phyloP scores from a whole-genome alignment of 2,329 filamentous ascomycete species.

The Sphaerostilbella broomeana region DNA sequence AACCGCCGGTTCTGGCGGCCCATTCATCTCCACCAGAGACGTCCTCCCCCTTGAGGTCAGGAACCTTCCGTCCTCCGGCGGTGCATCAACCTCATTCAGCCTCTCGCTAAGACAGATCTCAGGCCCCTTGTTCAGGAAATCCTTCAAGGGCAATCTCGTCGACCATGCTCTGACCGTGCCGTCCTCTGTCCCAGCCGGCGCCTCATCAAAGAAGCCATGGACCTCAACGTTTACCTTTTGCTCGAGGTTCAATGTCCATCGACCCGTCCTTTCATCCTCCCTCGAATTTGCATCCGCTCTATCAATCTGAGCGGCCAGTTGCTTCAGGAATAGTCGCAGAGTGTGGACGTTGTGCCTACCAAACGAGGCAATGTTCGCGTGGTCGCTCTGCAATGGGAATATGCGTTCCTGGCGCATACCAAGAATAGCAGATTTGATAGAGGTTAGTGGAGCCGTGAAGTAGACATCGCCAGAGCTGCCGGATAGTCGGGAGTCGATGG shows the following conservation, averaged over 20 bases:
- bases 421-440: conserved; percentile 48
- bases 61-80: conserved; percentile 26
- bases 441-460: conserved; percentile 53
- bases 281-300: conserved; percentile 27
- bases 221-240: conserved; percentile 50
- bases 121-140: conserved; percentile 51
- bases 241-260: conserved; percentile 43
- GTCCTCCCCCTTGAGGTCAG: conserved; percentile 24
- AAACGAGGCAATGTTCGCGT: conserved; percentile 49
- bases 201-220: conserved; percentile 50
- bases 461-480: conserved; percentile 42
- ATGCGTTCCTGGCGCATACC: conserved; percentile 46
- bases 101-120: conserved; percentile 49
- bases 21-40: conserved; percentile 17
- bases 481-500: conserved; percentile 51
- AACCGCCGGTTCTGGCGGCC: background rate
- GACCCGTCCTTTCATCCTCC: conserved; percentile 22
- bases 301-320: conserved; percentile 27
- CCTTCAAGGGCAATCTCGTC: conserved; percentile 41
- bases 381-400: conserved; percentile 48
- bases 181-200: conserved; percentile 2
- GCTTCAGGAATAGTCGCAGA: conserved; percentile 34
- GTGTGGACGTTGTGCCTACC: conserved; percentile 43
- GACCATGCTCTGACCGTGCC: conserved; percentile 44
- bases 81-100: conserved; percentile 34